Evolutionary conservation across 805 yeast species (phyloP), one percentile per base, ranked within the genome.

Genomic region (Metschnikowia colocasiae): DNA sequence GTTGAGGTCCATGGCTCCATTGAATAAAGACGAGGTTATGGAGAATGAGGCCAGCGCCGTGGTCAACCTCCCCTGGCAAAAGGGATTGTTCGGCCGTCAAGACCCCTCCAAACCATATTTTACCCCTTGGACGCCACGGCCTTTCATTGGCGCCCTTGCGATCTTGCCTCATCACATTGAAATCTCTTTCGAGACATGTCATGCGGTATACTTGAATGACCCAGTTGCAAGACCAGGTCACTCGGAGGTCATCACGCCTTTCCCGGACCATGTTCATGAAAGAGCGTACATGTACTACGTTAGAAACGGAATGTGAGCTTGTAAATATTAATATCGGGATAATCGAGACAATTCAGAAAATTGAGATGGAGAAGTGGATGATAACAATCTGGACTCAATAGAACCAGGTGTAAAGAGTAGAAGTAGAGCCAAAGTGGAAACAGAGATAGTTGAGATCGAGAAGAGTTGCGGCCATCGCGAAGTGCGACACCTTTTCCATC

Each of bases 201-300:
- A 91, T 65, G 97, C 97, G 4, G 86, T 94, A n/a, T 94, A 92
- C 67, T 70, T 94, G 65, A 85, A 97, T 69, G 96, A 94, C 65
- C 99, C 99, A 13, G 90, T 94, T 42, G 96, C 97, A 12, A 81
- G 97, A 65, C 97, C 97, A 6, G 97, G 97, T 48, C 91, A 87
- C 62, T 86, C 96, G 27, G 99, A 94, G 73, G 95, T 94, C 50
- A 87, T 94, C 53, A 75, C 96, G 47, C 99, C 99, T 46, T 88
- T 85, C 67, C 83, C 84, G 32, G 75, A 81, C 52, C 83, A 82
- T 50, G 81, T 83, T 55, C 97, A 92, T 61, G 94, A 91, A 71
- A 82, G 95, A 66, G 96, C 97, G 34, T 91, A 87, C 75, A 86
- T 90, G 94, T 90, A 84, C 80, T 92, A 92, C 69, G 80, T 80